These are phyloP conservation scores for Eutrema heterophyllum DNA, from an alignment of 345 rosid genomes.

Conservation along the genomic window DNA sequence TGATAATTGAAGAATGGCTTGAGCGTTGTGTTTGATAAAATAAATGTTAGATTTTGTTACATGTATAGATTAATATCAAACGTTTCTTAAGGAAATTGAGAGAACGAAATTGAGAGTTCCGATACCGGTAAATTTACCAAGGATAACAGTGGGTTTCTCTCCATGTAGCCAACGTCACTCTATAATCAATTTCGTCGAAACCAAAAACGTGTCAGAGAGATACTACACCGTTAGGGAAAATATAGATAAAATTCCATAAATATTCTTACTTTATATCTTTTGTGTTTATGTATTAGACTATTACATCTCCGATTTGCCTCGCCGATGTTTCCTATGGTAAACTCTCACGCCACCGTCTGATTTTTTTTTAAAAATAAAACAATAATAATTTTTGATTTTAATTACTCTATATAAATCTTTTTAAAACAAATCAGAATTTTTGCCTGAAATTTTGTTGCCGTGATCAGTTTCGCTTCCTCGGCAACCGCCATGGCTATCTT, in stretches of 20 bases:
- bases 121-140: no score
- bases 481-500: slow-evolving; percentile 7
- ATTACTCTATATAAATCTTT: not conserved
- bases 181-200: slow-evolving; percentile 20
- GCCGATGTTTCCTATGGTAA: slow-evolving; percentile 55
- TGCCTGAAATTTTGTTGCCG: slow-evolving; percentile 53
- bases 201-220: not conserved
- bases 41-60: no score
- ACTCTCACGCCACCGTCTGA: slow-evolving; percentile 49
- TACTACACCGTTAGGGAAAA: not conserved
- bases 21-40: no score
- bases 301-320: slow-evolving; percentile 94
- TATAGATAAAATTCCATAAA: not conserved
- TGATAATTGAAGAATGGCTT: no score
- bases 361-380: not conserved
- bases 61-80: no score
- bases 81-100: no score
- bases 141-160: no score
- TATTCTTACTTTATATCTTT: slow-evolving; percentile 78
- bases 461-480: slow-evolving; percentile 33
- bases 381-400: not conserved
- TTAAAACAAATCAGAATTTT: no score
- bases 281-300: slow-evolving; percentile 75
- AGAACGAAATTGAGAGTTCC: no score
- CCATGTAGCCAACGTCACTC: no score